A percentile compares a stretch with the other conserved stretches of the same genome.
phyloP scores from a whole-genome alignment of 208 protist genomes.

The Acanthamoeba lenticulata region DNA sequence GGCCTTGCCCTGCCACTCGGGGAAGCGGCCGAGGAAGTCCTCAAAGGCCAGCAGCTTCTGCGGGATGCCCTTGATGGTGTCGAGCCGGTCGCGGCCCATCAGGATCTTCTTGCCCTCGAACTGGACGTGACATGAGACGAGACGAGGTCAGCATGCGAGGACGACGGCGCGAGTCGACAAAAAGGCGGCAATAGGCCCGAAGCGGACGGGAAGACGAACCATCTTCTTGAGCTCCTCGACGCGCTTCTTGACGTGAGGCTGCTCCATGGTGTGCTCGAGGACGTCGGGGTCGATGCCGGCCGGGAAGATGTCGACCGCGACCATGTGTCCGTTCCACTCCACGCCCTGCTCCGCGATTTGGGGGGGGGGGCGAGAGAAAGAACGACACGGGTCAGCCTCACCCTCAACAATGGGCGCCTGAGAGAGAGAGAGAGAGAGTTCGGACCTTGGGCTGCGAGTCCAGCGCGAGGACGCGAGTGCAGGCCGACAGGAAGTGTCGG shows the following conservation, averaged over 20 bases:
- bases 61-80: slow-evolving; percentile 87
- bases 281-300: slow-evolving; percentile 74
- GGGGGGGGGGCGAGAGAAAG: too few species aligned
- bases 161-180: too few species aligned
- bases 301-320: slow-evolving; percentile 71
- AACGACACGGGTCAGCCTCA: neutral
- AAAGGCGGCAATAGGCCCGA: too few species aligned
- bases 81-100: slow-evolving; percentile 86
- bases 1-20: slow-evolving; percentile 69
- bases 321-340: slow-evolving; percentile 66
- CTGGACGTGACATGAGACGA: neutral
- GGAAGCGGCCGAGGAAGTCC: slow-evolving; percentile 70
- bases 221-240: slow-evolving; percentile 76
- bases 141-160: too few species aligned
- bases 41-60: slow-evolving; percentile 84
- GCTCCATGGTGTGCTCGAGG: slow-evolving; percentile 2
- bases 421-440: neutral
- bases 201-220: neutral
- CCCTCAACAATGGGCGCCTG: neutral
- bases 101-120: slow-evolving; percentile 83
- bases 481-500: slow-evolving; percentile 81
- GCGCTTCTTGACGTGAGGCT: slow-evolving; percentile 59
- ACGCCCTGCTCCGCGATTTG: neutral
- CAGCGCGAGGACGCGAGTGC: slow-evolving; percentile 79
- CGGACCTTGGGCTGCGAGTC: slow-evolving; percentile 29